Evolutionary conservation across 2,329 filamentous ascomycete genomes (phyloP).

Genomic region (Hypoxylon sp.): DNA sequence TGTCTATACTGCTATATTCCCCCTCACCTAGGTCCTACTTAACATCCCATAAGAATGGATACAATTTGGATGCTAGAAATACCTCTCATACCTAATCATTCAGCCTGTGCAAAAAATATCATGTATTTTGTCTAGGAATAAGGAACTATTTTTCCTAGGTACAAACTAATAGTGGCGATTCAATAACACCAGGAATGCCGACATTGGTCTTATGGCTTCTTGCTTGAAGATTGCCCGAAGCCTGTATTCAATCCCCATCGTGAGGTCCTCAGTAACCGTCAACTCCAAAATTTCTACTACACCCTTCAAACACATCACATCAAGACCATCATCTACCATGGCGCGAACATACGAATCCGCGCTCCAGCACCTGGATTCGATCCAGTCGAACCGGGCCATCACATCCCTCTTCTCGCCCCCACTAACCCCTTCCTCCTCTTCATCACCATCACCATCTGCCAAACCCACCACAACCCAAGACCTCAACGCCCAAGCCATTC

Average conservation of each 20-base stretch:
- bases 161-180: conserved; percentile 1
- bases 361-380: conserved; percentile 74
- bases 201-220: conserved; percentile 16
- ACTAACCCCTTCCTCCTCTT: conserved; percentile 54
- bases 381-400: conserved; percentile 81
- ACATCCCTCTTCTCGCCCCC: conserved; percentile 57
- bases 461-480: conserved; percentile 50
- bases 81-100: too few relatives aligned
- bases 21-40: too few relatives aligned
- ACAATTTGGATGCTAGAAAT: too few relatives aligned
- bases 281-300: background rate
- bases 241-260: background rate
- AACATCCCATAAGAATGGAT: too few relatives aligned
- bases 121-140: too few relatives aligned
- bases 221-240: conserved; percentile 3
- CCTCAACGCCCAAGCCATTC: conserved; percentile 78
- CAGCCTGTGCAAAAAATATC: too few relatives aligned
- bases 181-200: background rate
- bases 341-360: conserved; percentile 69
- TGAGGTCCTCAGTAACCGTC: background rate
- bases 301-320: background rate
- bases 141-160: too few relatives aligned
- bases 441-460: conserved; percentile 62
- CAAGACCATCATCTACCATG: conserved; percentile 30
- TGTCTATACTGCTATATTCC: too few relatives aligned